These are phyloP conservation scores for Hanseniaspora hatyaiensis DNA, from an alignment of 805 yeast genomes.

Conservation along the genomic window DNA sequence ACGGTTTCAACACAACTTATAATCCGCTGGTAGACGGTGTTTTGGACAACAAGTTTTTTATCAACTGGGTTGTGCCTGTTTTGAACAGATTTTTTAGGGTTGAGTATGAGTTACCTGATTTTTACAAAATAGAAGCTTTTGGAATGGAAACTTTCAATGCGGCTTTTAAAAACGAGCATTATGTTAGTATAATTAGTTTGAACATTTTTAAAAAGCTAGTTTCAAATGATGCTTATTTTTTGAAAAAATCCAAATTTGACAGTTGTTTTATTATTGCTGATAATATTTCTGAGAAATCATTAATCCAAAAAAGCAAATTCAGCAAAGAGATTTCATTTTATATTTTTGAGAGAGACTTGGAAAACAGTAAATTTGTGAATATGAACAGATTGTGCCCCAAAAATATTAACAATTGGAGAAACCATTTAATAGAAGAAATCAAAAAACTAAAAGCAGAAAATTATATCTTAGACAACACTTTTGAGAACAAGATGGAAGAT, in stretches of 20 bases:
- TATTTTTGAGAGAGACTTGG: too few relatives aligned
- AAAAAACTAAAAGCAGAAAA: not conserved
- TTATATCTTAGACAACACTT: not conserved
- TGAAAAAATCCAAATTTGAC: not conserved
- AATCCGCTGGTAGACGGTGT: not conserved
- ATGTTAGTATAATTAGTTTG: not conserved
- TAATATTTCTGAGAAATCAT: not conserved
- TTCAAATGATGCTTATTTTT: not conserved
- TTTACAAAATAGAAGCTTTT: not conserved
- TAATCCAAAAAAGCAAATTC: not conserved
- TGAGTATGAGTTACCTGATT: not conserved
- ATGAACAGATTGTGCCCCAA: too few relatives aligned
- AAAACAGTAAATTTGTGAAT: too few relatives aligned
- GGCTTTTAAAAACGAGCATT: slow-evolving; percentile 2
- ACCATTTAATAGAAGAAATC: not conserved
- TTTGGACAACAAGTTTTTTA: not conserved
- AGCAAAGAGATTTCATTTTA: not conserved
- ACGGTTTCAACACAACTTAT: not conserved
- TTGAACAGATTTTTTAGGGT: slow-evolving; percentile 10
- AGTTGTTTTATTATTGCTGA: not conserved
- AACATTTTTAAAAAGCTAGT: not conserved
- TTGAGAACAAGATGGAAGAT: not conserved
- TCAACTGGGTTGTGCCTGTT: slow-evolving; percentile 13
- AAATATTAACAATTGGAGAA: not conserved
- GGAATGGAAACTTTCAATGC: not conserved